A percentile compares a stretch with the other conserved stretches of the same genome.
Conservation (phyloP, 257 asterid genomes). For the Dorcoceras hygrometricum region DNA sequence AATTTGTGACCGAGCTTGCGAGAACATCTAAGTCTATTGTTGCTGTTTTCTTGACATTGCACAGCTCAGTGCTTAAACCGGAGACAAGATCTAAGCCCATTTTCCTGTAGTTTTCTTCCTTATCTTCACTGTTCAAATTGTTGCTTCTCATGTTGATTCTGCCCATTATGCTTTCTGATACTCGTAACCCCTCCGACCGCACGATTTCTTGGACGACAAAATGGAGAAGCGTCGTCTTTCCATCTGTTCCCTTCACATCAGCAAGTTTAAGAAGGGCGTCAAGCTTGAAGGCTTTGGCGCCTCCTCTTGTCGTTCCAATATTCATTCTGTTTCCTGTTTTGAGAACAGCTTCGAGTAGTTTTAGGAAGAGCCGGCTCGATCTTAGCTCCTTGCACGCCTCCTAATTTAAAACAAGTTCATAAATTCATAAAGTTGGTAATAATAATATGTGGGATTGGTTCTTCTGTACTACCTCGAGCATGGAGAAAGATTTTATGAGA, state of each 20-base stretch:
- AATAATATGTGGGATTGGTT: not conserved
- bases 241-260: constrained; percentile 90
- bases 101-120: constrained; percentile 65
- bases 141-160: constrained; percentile 56
- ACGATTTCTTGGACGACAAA: constrained; percentile 89
- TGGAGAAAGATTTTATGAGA: constrained; percentile 80
- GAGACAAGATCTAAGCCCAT: constrained; percentile 94
- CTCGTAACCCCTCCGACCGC: constrained; percentile 82
- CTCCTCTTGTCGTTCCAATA: constrained; percentile 88
- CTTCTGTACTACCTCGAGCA: constrained; percentile 61
- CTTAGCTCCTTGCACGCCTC: constrained; percentile 93
- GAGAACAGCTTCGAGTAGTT: constrained; percentile 87
- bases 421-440: not conserved
- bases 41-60: constrained; percentile 93
- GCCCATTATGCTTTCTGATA: constrained; percentile 93
- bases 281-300: constrained; percentile 90
- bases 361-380: constrained; percentile 87
- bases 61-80: constrained; percentile 66
- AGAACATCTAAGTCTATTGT: constrained; percentile 76
- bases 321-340: constrained; percentile 97
- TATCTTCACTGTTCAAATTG: constrained; percentile 37
- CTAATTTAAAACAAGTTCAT: constrained; percentile 25
- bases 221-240: constrained; percentile 87
- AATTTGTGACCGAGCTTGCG: constrained; percentile 68
- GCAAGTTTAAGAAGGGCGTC: constrained; percentile 90